phyloP scores from a whole-genome alignment of 257 asterid genomes.

The Mentha longifolia region DNA sequence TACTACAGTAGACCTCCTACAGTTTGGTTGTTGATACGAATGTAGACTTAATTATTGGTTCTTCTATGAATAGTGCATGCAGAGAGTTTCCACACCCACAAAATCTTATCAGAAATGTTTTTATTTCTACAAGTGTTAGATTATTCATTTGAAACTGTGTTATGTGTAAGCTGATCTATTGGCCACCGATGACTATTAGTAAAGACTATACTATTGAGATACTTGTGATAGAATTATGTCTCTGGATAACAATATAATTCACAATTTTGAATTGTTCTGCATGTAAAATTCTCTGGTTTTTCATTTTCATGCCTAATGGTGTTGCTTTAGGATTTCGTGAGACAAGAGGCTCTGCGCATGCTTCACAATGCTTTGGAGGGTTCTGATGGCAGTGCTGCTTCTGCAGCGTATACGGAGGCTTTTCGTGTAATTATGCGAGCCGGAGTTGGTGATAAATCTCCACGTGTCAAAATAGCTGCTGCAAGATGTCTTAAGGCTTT shows the following conservation, averaged over 20 bases:
- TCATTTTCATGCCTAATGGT: conserved; percentile 32
- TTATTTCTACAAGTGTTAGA: conserved; percentile 26
- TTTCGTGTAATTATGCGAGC: conserved; percentile 76
- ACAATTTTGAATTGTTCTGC: conserved; percentile 22
- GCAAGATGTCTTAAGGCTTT: conserved; percentile 95
- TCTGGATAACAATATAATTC: conserved; percentile 5
- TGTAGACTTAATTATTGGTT: conserved; percentile 24
- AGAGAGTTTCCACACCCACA: conserved; percentile 17
- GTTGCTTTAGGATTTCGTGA: conserved; percentile 83
- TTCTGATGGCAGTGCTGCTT: conserved; percentile 78
- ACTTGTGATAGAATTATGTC: conserved; percentile 4
- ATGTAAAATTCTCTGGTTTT: background rate
- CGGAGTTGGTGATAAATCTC: conserved; percentile 87
- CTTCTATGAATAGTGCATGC: conserved; percentile 29
- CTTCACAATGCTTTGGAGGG: conserved; percentile 98
- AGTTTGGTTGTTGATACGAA: conserved; percentile 22
- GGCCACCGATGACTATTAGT: conserved; percentile 5
- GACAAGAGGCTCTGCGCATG: conserved; percentile 95
- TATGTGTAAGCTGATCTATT: conserved; percentile 12
- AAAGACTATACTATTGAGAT: conserved; percentile 32
- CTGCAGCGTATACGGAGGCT: conserved; percentile 85
- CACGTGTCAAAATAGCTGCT: conserved; percentile 88
- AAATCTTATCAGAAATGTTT: conserved; percentile 17
- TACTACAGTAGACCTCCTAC: conserved; percentile 9
- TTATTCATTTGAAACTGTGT: conserved; percentile 19